Evolutionary conservation across 2,329 filamentous ascomycete genomes (phyloP).

Genomic region (Microsporum audouinii): DNA sequence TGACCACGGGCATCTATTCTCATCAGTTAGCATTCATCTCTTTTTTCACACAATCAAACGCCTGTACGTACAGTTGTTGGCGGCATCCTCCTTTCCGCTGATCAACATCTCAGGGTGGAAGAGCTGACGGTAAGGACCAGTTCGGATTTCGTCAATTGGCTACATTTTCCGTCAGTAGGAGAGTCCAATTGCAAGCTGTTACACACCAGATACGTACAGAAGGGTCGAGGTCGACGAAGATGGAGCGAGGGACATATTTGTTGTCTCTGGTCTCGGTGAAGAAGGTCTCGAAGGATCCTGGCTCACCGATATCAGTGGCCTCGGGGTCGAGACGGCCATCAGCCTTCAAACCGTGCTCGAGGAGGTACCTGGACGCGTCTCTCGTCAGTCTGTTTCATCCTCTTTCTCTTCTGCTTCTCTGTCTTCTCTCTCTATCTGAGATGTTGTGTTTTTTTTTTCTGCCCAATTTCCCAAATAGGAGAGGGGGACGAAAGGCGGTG

Average conservation of each 20-base stretch:
- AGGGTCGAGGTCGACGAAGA: conserved; percentile 57
- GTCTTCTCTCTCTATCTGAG: background rate
- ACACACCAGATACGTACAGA: conserved; percentile 36
- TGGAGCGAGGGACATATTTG: conserved; percentile 57
- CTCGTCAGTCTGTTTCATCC: background rate
- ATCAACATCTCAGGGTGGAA: conserved; percentile 57
- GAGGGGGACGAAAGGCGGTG: conserved; percentile 12
- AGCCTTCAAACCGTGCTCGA: conserved; percentile 52
- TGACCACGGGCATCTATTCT: conserved; percentile 51
- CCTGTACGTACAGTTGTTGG: conserved; percentile 48
- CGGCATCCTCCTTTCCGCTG: conserved; percentile 57
- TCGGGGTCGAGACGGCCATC: conserved; percentile 50
- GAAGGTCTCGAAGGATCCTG: conserved; percentile 53
- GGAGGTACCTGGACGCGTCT: conserved; percentile 43
- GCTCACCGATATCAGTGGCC: conserved; percentile 41
- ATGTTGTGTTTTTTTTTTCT: background rate
- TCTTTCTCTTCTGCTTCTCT: background rate
- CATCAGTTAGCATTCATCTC: conserved; percentile 14
- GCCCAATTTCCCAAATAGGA: background rate
- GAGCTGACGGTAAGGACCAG: conserved; percentile 49
- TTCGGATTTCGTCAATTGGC: conserved; percentile 57
- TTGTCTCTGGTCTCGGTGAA: conserved; percentile 53
- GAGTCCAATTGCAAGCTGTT: conserved; percentile 2
- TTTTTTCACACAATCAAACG: background rate
- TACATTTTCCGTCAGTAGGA: conserved; percentile 19